Evolutionary conservation across 140 eudicot genomes (phyloP).

Genomic region (Anethum foeniculum): DNA sequence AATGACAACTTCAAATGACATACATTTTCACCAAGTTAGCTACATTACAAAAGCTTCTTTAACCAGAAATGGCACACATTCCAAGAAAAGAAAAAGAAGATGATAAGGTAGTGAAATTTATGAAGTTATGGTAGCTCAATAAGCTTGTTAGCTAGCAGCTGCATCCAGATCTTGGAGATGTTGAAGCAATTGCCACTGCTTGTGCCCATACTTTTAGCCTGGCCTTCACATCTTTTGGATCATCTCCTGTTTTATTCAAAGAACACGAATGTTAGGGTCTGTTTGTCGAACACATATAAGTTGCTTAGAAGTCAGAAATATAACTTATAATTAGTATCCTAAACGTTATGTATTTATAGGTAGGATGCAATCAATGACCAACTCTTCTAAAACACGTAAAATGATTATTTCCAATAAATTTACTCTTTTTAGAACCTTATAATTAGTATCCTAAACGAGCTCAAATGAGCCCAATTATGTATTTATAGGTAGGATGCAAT

Average conservation of each 20-base stretch:
- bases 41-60: background rate
- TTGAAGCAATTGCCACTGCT: constrained; percentile 10
- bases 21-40: background rate
- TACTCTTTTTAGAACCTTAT: too few relatives aligned
- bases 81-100: background rate
- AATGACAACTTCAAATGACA: background rate
- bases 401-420: too few relatives aligned
- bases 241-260: constrained; percentile 3
- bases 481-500: too few relatives aligned
- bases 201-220: constrained; percentile 15
- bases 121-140: background rate
- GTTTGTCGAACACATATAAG: too few relatives aligned
- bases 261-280: background rate
- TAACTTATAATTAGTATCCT: too few relatives aligned
- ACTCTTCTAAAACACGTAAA: too few relatives aligned
- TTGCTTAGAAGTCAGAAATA: too few relatives aligned
- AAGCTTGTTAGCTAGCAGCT: background rate
- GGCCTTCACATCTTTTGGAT: constrained; percentile 7
- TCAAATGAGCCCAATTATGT: background rate
- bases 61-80: background rate
- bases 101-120: background rate
- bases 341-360: too few relatives aligned
- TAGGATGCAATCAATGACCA: too few relatives aligned
- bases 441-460: too few relatives aligned
- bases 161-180: constrained; percentile 1